Evolutionary conservation across 805 yeast genomes (phyloP).

Genomic region (Pichia insulana): DNA sequence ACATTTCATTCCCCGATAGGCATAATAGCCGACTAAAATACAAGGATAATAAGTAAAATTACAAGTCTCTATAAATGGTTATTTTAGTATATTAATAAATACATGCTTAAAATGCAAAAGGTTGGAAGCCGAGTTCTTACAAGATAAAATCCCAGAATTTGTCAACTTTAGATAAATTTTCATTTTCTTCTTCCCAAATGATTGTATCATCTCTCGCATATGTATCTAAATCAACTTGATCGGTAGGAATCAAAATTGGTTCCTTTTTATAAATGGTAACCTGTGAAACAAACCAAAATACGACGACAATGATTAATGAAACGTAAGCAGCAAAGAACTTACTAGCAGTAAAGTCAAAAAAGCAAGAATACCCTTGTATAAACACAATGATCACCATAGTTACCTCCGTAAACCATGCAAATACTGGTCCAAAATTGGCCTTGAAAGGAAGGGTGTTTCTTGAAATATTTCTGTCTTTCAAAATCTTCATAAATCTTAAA

Average conservation of each 20-base stretch:
- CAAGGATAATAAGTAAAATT: no score
- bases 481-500: constrained; percentile 59
- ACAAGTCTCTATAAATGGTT: no score
- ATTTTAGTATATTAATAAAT: no score
- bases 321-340: constrained; percentile 63
- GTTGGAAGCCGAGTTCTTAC: no score
- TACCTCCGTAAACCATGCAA: constrained; percentile 53
- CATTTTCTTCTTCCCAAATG: constrained; percentile 39
- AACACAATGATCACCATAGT: constrained; percentile 48
- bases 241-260: constrained; percentile 37
- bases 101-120: no score
- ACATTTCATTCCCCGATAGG: no score
- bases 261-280: constrained; percentile 46
- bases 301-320: constrained; percentile 53
- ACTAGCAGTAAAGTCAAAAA: constrained; percentile 44
- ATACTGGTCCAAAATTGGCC: constrained; percentile 56
- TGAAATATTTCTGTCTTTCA: constrained; percentile 53
- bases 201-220: constrained; percentile 28
- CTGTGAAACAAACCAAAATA: constrained; percentile 38
- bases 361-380: constrained; percentile 63
- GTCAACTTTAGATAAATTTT: background rate
- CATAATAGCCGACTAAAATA: no score
- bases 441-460: constrained; percentile 66
- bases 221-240: constrained; percentile 42
- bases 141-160: no score